A percentile compares a stretch with the other conserved stretches of the same genome.
These are phyloP conservation scores for Suillus placidus DNA, from an alignment of 768 basidiomycete species.

Conservation along the genomic window DNA sequence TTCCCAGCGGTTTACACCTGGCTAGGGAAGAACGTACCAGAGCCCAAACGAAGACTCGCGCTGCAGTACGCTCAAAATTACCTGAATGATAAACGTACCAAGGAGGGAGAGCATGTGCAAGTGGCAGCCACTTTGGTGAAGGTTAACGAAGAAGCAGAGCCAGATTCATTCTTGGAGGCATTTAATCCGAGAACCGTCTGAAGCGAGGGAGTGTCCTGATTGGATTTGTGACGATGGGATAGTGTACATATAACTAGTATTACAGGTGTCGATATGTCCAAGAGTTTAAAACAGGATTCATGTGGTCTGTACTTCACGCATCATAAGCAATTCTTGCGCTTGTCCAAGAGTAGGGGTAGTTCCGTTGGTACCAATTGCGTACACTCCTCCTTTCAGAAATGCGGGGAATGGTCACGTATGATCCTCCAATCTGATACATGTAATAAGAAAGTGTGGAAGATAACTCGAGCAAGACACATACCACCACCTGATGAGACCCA, in stretches of 20 bases:
- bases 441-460: neutral
- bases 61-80: slow-evolving; percentile 60
- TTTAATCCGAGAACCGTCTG: neutral
- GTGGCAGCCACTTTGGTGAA: slow-evolving; percentile 21
- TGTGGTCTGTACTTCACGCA: slow-evolving; percentile 15
- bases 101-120: slow-evolving; percentile 19
- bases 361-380: slow-evolving; percentile 91
- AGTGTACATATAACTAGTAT: neutral
- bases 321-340: slow-evolving; percentile 74
- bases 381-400: slow-evolving; percentile 75
- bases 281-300: neutral
- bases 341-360: slow-evolving; percentile 89
- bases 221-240: neutral
- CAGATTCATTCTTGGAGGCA: slow-evolving; percentile 42
- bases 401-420: slow-evolving; percentile 83
- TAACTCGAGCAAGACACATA: slow-evolving; percentile 44
- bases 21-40: slow-evolving; percentile 54
- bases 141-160: slow-evolving; percentile 48
- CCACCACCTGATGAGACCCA: slow-evolving; percentile 80
- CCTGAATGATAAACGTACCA: slow-evolving; percentile 41
- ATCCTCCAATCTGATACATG: slow-evolving; percentile 76
- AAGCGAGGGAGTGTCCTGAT: neutral
- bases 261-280: neutral
- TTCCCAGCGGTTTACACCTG: slow-evolving; percentile 57
- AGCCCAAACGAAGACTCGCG: slow-evolving; percentile 50